Base-by-base conservation (phyloP, 345 rosid genomes). In the Stellera chamaejasme region DNA sequence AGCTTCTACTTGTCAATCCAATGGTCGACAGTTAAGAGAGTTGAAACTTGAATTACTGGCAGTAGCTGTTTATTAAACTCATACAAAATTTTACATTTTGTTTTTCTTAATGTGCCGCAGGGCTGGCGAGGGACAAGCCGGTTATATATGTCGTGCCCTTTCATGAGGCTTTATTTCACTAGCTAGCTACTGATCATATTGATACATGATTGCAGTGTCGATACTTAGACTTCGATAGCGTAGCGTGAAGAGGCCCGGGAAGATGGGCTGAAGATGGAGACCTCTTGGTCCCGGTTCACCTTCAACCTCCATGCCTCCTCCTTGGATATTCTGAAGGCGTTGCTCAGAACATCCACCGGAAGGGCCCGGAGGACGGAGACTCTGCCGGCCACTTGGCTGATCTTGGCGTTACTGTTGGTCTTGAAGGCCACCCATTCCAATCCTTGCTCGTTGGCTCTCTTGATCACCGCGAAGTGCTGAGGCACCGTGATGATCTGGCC, bases 381-480 rank as follows among this genome's bases (percentile, higher is more conserved):
- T 10, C 49, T 39, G 0, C 64, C 50, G 3, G 56, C 49, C 3
- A 60, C 15, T 48, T 43, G 56, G 48, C 63, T 60, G 49, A 60
- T 41, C 49, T 8, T 13, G 13, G 64, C 56, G 13, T 42, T 50
- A 26, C 19, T 41, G 64, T 32, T 32, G 39, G 39, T 60, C 56
- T 60, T 60, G 64, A 60, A 60, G 10, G 64, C 41, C n/a, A 50
- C 51, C 56, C 56, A 43, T 10, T 60, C 64, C 16, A 50, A n/a
- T 32, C 64, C 56, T 26, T 42, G 42, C 10, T 13, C 13, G 42
- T 55, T 42, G 6, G 50, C 64, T 25, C 27, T 36, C 48, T 50
- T 60, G 48, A 50, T n/a, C 43, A 60, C 64, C 6, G 27, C 64
- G 15, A 13, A 6, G 27, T 60, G 42, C 26, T 60, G 64, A 6